Base-by-base conservation (phyloP, 441 rosid species). In the Kokia cookei region DNA sequence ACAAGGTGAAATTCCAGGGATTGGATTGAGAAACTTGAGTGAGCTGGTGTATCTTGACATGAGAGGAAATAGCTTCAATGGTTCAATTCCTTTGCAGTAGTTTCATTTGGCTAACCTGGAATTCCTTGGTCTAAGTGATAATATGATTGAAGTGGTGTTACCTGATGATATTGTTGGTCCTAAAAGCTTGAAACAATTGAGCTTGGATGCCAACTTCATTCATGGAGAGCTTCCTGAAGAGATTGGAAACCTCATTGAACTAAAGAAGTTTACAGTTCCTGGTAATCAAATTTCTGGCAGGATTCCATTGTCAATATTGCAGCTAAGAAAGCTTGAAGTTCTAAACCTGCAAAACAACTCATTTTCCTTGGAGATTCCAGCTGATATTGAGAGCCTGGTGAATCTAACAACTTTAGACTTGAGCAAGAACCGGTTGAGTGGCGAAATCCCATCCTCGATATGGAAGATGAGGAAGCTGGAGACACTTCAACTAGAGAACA, bases 221-320 rank as follows among this genome's bases (percentile, higher is more conserved):
- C 27, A 4, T 6, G 85, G 83, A 69, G 67, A 75, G 22, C 75
- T 85, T 57, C 86, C 83, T 22, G 68, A 50, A n/a, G 81, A 76
- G 45, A 73, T 82, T 17, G 80, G 80, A 22, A 71, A 61, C 7
- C 78, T 85, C 45, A 63, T 67, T 9, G 51, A 80, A 32, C 26
- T 83, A 27, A 9, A 65, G 60, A 4, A 0, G 9, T 71, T 84
- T 47, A 13, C n/a, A 2, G 69, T 83, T 65, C 1, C 47, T 0
- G 7, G 15, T 9, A 85, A 87, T 70, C 40, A 19, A 5, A 72
- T 82, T 24, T 70, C 70, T 26, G 81, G 88, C 7, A 15, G 40
- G 40, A 78, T 85, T 53, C 84, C 81, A 2, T 66, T 47, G 73
- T 32, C 84, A 0, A 37, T 80, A 37, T 65, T 42, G 72, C 61